Evolutionary conservation across 2,329 filamentous ascomycete species (phyloP), one percentile per base, ranked within the genome.

Genomic region (Paramyrothecium roridum): DNA sequence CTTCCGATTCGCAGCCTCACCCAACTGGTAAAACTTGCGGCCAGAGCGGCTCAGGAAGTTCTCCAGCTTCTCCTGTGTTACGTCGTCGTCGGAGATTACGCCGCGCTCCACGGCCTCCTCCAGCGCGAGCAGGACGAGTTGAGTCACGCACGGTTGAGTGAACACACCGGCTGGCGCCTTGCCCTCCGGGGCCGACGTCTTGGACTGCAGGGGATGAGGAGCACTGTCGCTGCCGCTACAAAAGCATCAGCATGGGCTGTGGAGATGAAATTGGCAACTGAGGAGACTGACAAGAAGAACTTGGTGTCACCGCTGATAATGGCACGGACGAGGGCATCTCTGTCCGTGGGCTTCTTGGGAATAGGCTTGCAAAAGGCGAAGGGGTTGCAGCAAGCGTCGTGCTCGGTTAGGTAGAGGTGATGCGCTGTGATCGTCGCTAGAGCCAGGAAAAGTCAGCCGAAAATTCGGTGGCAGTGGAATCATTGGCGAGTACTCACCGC

Each of bases 351-450:
- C 37, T 84, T 86, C 76, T 90, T 90, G 52, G 88, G 84, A 33
- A 89, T 91, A 79, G 80, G 87, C 84, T 82, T 93, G 86, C 67
- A 92, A 82, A 93, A 96, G 66, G 72, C 72, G 52, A 76, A 71
- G 26, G 66, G 65, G 20, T 85, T 84, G 77, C 87, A 88, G 55
- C 74, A 73, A 57, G 74, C 77, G 63, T 92, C 86, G 64, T 95
- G 88, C 17, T 90, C 85, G 13, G 88, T 91, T 33, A 97, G 80
- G 62, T 84, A 91, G 21, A 96, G 78, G 66, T 96, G 92, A 67
- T 96, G 92, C 2, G 91, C 90, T 0, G 92, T 96, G 61, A 96
- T 91, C 11, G 90, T 93, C 3, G 82, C 87, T 71, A 12, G 16
- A n/a, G 30, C 21, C n/a, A 3, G 2, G 52, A 60, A n/a, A 40